Base-by-base conservation (phyloP, 805 yeast genomes). In the Wickerhamiella siamensis region DNA sequence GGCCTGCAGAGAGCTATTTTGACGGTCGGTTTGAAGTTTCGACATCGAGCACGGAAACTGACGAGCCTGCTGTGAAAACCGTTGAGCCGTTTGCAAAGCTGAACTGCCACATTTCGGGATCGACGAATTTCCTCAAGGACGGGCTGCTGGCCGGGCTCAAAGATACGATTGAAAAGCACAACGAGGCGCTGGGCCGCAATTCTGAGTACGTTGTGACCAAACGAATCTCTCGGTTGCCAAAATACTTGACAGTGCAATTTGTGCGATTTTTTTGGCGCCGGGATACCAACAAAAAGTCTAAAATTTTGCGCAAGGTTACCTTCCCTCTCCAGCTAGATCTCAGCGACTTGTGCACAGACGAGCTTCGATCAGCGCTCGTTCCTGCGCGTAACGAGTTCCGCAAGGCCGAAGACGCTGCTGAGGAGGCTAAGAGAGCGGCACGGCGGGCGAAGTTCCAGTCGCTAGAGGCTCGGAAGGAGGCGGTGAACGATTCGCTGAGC, bases 231-330 rank as follows among this genome's bases (percentile, higher is more conserved):
- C 75, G 81, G 57, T 66, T 91, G 50, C 99, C 99, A 45, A 79
- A 82, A 55, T 79, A 79, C 57, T 68, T 91, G 51, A 82, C 88
- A 8, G 84, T 91, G 33, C 94, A 91, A 58, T 91, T 82, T 62
- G 91, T 91, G 47, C 74, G 99, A 56, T 91, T 91, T 59, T 91
- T 77, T 61, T 91, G 98, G 98, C 83, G 88, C 58, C 74, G 88
- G 57, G 94, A 88, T 44, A 82, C 93, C 3, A 75, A 74, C 49
- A 82, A 80, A 62, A 91, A 91, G 65, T 81, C 95, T 16, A 91
- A 91, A 63, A 91, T 91, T 57, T 69, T 91, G 59, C 77, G 98
- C 59, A 84, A 80, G 64, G 98, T 91, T 20, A 82, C 79, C 48
- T 91, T 91, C 65, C 99, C 99, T 33, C 82, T 86, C 63, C 91